These are phyloP conservation scores for Colletotrichum gloeosporioides DNA, from an alignment of 2,329 filamentous ascomycete species.

Conservation along the genomic window DNA sequence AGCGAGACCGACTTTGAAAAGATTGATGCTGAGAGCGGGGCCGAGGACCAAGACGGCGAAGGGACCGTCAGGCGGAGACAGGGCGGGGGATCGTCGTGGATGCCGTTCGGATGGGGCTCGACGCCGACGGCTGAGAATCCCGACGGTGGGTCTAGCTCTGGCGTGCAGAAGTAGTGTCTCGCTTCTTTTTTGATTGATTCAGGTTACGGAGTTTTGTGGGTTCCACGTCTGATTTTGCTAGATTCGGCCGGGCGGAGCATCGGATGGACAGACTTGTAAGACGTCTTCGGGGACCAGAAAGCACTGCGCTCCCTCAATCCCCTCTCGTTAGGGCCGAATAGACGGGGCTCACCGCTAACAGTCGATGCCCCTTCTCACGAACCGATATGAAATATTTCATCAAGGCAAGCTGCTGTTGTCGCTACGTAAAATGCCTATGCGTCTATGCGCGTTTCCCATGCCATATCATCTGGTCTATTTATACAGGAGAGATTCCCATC, in stretches of 20 bases:
- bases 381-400: background rate
- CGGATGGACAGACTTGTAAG: constrained; percentile 10
- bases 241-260: constrained; percentile 11
- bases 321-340: background rate
- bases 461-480: background rate
- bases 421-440: background rate
- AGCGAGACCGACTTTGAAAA: constrained; percentile 92
- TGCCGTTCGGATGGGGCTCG: constrained; percentile 52
- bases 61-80: constrained; percentile 38
- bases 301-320: constrained; percentile 6
- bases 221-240: background rate
- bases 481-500: background rate
- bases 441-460: background rate
- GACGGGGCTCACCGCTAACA: background rate
- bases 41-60: constrained; percentile 48
- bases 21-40: constrained; percentile 76
- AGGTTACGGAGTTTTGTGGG: constrained; percentile 29
- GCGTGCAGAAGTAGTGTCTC: constrained; percentile 35
- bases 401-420: background rate
- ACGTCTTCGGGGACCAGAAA: constrained; percentile 15
- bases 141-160: constrained; percentile 39
- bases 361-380: background rate
- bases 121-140: constrained; percentile 23
- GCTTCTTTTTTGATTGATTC: background rate
- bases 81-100: constrained; percentile 46